Evolutionary conservation across 2,329 filamentous ascomycete species (phyloP).

Genomic region (Basipetospora chlamydospora): DNA sequence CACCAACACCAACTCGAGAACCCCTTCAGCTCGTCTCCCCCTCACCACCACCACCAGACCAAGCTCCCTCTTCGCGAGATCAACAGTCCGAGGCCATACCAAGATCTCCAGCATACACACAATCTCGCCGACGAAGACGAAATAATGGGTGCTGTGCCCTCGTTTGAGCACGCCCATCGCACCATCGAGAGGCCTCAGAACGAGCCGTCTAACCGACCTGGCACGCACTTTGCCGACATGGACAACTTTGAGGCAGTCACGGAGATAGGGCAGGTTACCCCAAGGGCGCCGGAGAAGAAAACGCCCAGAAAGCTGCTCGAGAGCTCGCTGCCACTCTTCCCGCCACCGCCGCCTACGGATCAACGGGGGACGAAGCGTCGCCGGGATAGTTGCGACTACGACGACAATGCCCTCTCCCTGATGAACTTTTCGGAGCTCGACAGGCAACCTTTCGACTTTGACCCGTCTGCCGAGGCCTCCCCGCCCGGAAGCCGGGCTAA

Average conservation of each 20-base stretch:
- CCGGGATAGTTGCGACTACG: slow-evolving; percentile 35
- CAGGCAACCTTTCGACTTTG: slow-evolving; percentile 40
- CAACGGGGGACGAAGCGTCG: slow-evolving; percentile 22
- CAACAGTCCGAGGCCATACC: slow-evolving; percentile 14
- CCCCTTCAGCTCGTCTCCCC: slow-evolving; percentile 1
- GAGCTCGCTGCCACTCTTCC: slow-evolving; percentile 11
- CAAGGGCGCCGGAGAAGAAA: slow-evolving; percentile 8
- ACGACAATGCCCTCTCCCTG: slow-evolving; percentile 36
- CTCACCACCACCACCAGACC: slow-evolving; percentile 11
- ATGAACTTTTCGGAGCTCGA: slow-evolving; percentile 39
- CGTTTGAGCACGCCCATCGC: slow-evolving; percentile 1
- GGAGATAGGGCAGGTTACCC: slow-evolving; percentile 2
- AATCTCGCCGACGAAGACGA: slow-evolving; percentile 9
- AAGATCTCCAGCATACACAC: too few species aligned
- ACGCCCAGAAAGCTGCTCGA: slow-evolving; percentile 11
- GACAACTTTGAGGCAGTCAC: slow-evolving; percentile 8
- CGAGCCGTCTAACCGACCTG: not conserved
- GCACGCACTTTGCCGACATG: slow-evolving; percentile 9
- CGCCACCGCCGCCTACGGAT: slow-evolving; percentile 11
- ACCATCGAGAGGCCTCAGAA: not conserved
- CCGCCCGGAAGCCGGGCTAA: slow-evolving; percentile 17
- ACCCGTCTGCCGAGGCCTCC: slow-evolving; percentile 31
- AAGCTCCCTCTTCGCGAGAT: slow-evolving; percentile 26
- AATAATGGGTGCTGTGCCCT: slow-evolving; percentile 11
- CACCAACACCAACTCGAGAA: not conserved